phyloP scores from a whole-genome alignment of 2,329 filamentous ascomycete genomes.

The Nemania abortiva region DNA sequence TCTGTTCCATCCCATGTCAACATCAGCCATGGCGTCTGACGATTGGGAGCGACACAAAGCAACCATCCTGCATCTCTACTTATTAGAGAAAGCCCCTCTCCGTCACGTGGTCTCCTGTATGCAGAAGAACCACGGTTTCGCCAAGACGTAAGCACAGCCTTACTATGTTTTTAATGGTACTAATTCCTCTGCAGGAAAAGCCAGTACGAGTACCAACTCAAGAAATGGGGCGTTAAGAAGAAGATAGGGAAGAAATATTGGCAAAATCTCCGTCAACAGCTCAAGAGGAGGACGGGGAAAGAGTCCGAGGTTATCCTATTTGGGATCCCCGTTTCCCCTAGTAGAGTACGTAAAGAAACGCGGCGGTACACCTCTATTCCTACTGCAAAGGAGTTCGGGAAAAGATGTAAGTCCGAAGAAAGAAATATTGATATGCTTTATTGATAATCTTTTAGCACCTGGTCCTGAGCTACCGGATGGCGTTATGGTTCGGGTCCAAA shows the following conservation, averaged over 20 bases:
- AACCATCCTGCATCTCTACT: constrained; percentile 14
- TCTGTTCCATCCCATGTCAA: no score
- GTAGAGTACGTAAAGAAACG: constrained; percentile 7
- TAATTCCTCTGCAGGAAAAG: neutral
- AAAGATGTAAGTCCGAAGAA: neutral
- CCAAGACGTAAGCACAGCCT: constrained; percentile 10
- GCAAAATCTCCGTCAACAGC: constrained; percentile 4
- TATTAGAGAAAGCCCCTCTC: constrained; percentile 7
- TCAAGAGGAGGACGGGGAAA: constrained; percentile 12
- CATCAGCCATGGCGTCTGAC: constrained; percentile 14
- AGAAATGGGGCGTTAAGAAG: constrained; percentile 32
- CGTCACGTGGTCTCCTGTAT: constrained; percentile 14
- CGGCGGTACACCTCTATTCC: constrained; percentile 29
- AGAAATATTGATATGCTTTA: neutral
- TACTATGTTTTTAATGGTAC: neutral
- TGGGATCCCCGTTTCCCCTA: constrained; percentile 5
- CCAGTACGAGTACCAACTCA: constrained; percentile 30
- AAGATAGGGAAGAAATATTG: constrained; percentile 8
- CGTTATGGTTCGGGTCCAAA: neutral
- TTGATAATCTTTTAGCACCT: neutral
- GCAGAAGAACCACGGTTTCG: constrained; percentile 18
- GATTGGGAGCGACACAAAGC: constrained; percentile 29
- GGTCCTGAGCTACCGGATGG: neutral
- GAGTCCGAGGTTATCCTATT: constrained; percentile 4
- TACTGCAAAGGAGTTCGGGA: constrained; percentile 20